Evolutionary conservation across 2,329 filamentous ascomycete genomes (phyloP), one percentile per base, ranked within the genome.

Genomic region (Colletotrichum incanum): DNA sequence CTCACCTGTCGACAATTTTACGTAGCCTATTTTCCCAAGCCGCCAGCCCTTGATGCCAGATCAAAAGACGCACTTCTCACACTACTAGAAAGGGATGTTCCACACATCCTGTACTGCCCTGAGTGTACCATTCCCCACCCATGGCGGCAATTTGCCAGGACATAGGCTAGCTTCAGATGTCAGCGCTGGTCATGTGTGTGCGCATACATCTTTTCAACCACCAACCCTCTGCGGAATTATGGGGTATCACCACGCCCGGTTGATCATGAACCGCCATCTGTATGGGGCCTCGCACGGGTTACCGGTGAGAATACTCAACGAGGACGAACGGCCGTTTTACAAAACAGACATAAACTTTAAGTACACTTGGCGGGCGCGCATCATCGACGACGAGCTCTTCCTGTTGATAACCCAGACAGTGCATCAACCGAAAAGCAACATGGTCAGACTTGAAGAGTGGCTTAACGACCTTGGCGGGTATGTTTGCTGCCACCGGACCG

Each of bases 211-310:
- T n/a, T n/a, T n/a, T n/a, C n/a, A n/a, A n/a, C 8, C 12, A n/a
- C 50, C 28, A 1, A 34, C 16, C n/a, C 2, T 1, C 6, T 16
- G 0, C 2, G 18, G 50, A 34, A 1, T 0, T 5, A 31, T 74
- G n/a, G 20, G 39, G 3, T 74, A 75, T 47, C 67, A 50, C 31
- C 26, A 59, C 20, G 69, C 69, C 14, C 39, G 73, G 49, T 58
- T 74, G 16, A 34, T 67, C 3, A 74, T 75, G 70, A 73, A 75
- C 65, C 54, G 63, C 23, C 64, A 73, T 47, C 65, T 74, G 7
- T 71, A 73, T 52, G 74, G 74, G 18, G n/a, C 52, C 16, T 26
- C 59, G n/a, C 65, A 74, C 31, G 67, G 74, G 2, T 26, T 69
- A 11, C 54, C 54, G 4, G 37, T 67, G 4, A 7, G 60, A 20